These are phyloP conservation scores for Cadophora luteo-olivacea DNA, from an alignment of 2,329 filamentous ascomycete species.

Conservation along the genomic window DNA sequence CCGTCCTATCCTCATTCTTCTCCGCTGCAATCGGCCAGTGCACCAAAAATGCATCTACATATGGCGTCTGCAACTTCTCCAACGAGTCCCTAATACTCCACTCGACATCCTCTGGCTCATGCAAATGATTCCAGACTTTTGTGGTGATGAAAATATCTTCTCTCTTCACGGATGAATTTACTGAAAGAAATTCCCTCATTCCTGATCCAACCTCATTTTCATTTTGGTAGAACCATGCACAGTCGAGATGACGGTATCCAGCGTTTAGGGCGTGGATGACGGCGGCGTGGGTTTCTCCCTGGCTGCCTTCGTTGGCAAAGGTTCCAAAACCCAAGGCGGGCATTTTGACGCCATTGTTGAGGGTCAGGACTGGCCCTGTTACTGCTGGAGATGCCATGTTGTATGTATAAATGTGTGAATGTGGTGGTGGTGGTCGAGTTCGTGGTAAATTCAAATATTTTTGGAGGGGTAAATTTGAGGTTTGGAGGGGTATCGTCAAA, in stretches of 20 bases:
- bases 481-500: constrained; percentile 10
- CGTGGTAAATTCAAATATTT: constrained; percentile 5
- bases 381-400: constrained; percentile 40
- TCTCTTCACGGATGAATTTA: constrained; percentile 67
- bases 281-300: constrained; percentile 53
- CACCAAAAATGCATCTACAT: constrained; percentile 81
- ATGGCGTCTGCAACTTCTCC: constrained; percentile 75
- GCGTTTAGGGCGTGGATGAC: constrained; percentile 67
- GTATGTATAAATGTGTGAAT: neutral
- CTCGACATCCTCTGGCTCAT: constrained; percentile 66
- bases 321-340: constrained; percentile 54
- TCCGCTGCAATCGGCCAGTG: constrained; percentile 84
- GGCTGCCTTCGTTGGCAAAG: constrained; percentile 43
- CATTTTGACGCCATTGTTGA: constrained; percentile 48
- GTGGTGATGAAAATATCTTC: constrained; percentile 84
- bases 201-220: constrained; percentile 84
- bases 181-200: constrained; percentile 72
- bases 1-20: constrained; percentile 74
- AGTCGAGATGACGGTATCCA: constrained; percentile 73
- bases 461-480: neutral
- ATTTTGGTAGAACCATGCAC: constrained; percentile 80
- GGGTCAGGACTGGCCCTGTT: constrained; percentile 42
- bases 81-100: constrained; percentile 75
- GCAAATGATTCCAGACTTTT: constrained; percentile 86
- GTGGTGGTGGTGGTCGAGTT: neutral